Evolutionary conservation across 768 basidiomycete species (phyloP).

Genomic region (Lactarius akahatsu): DNA sequence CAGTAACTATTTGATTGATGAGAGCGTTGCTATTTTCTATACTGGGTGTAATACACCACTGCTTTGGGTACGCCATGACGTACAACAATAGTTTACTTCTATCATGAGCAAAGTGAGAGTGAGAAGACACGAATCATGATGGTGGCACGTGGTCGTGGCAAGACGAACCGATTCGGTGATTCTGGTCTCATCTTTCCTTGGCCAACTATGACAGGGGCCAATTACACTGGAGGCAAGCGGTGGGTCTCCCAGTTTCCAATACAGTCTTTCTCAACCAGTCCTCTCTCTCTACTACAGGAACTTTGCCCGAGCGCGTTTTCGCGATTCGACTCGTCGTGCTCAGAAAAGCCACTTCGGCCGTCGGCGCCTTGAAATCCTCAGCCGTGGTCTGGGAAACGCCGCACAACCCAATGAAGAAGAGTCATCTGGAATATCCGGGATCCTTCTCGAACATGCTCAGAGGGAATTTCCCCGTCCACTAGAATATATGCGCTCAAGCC

Average conservation of each 20-base stretch:
- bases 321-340: slow-evolving; percentile 23
- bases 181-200: background rate
- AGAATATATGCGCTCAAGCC: background rate
- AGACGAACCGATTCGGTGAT: background rate
- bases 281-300: slow-evolving; percentile 17
- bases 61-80: background rate
- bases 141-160: background rate
- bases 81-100: too few species aligned
- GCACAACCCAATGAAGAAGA: background rate
- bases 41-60: background rate
- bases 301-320: slow-evolving; percentile 26
- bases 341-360: slow-evolving; percentile 30
- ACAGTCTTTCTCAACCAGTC: background rate
- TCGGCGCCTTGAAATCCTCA: slow-evolving; percentile 24
- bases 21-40: background rate
- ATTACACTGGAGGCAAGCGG: slow-evolving; percentile 29
- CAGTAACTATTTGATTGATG: background rate
- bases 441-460: slow-evolving; percentile 24
- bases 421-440: slow-evolving; percentile 1
- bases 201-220: slow-evolving; percentile 26
- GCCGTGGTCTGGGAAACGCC: slow-evolving; percentile 17
- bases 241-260: background rate
- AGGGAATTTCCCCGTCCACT: slow-evolving; percentile 5
- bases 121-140: background rate
- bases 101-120: background rate